phyloP scores from a whole-genome alignment of 2,329 filamentous ascomycete species.

The Paraconiothyrium brasiliense region DNA sequence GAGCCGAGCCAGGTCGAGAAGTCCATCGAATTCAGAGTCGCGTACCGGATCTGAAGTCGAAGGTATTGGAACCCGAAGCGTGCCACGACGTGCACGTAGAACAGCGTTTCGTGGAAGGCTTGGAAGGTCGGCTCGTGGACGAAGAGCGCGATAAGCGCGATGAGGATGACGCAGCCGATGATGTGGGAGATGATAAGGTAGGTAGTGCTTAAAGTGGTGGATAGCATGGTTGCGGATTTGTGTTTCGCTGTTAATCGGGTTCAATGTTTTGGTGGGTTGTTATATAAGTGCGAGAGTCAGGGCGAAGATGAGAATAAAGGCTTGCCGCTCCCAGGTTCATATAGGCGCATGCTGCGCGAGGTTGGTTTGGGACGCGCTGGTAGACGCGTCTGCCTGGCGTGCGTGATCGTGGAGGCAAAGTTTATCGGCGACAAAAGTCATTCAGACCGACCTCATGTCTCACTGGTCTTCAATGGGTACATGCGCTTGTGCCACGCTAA shows the following conservation, averaged over 20 bases:
- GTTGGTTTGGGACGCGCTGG: neutral
- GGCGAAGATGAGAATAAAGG: neutral
- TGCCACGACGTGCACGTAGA: neutral
- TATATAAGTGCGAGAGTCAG: neutral
- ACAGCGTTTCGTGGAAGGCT: neutral
- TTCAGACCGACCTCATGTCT: neutral
- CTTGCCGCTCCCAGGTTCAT: neutral
- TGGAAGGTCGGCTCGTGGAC: conserved; percentile 2
- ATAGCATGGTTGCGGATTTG: neutral
- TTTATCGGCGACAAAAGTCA: neutral
- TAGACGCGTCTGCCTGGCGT: neutral
- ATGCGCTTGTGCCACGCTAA: neutral
- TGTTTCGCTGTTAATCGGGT: neutral
- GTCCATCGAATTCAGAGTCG: neutral
- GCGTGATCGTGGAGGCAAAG: neutral
- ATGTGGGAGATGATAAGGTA: neutral
- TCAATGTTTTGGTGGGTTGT: neutral
- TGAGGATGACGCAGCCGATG: neutral
- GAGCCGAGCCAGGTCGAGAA: neutral
- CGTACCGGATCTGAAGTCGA: neutral
- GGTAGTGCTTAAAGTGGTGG: neutral
- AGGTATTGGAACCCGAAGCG: neutral
- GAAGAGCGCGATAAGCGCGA: neutral
- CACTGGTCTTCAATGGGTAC: neutral
- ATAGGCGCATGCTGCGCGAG: neutral